Evolutionary conservation across 306 rosid species (phyloP).

Genomic region (Dalbergia cochinchinensis): DNA sequence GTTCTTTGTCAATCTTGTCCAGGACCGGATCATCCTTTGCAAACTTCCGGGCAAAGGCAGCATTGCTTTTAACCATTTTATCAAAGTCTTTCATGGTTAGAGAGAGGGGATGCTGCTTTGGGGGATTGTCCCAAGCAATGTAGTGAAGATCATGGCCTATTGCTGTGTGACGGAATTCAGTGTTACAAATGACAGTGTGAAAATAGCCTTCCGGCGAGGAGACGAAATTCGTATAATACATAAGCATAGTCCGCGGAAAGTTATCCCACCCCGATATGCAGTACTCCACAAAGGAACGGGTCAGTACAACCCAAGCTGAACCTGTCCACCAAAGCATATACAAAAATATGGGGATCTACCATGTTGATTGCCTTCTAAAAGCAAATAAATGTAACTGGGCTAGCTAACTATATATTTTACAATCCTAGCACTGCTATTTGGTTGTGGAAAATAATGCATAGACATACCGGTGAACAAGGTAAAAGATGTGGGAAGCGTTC

Average conservation of each 20-base stretch:
- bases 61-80: slow-evolving; percentile 85
- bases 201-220: slow-evolving; percentile 97
- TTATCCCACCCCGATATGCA: slow-evolving; percentile 99
- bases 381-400: not conserved
- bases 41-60: slow-evolving; percentile 89
- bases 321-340: slow-evolving; percentile 62
- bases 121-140: slow-evolving; percentile 99
- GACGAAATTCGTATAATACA: slow-evolving; percentile 87
- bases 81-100: slow-evolving; percentile 82
- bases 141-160: slow-evolving; percentile 95
- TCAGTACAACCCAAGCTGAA: slow-evolving; percentile 94
- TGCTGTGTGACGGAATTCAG: slow-evolving; percentile 68
- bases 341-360: slow-evolving; percentile 38
- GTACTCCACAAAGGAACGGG: slow-evolving; percentile 82
- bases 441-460: not conserved
- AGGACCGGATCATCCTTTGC: slow-evolving; percentile 79
- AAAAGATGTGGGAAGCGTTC: slow-evolving; percentile 80
- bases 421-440: slow-evolving; percentile 11
- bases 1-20: slow-evolving; percentile 90
- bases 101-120: slow-evolving; percentile 89
- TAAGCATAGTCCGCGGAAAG: slow-evolving; percentile 86
- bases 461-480: slow-evolving; percentile 81
- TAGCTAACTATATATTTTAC: slow-evolving; percentile 32
- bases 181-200: slow-evolving; percentile 89
- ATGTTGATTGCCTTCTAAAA: not conserved